These are phyloP conservation scores for Annulohypoxylon nitens DNA, from an alignment of 495 filamentous ascomycete genomes.

Conservation along the genomic window DNA sequence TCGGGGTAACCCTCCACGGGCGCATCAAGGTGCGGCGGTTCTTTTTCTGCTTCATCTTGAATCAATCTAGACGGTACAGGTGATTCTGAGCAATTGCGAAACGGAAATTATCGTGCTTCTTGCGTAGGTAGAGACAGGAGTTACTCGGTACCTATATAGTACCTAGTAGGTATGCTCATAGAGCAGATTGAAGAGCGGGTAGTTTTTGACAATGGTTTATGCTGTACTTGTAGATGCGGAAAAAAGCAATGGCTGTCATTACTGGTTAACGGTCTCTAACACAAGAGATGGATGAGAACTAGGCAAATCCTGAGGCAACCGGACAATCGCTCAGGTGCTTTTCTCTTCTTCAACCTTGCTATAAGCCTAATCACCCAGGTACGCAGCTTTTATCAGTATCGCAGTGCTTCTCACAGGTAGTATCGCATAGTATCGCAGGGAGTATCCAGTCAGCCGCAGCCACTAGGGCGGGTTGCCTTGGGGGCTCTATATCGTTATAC, in stretches of 20 bases:
- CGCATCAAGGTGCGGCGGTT: not conserved
- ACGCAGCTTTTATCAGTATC: slow-evolving; percentile 4
- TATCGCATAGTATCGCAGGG: not conserved
- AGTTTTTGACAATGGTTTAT: not conserved
- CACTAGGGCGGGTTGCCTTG: slow-evolving; percentile 4
- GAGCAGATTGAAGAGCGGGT: not conserved
- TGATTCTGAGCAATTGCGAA: not conserved
- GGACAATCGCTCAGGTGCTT: slow-evolving; percentile 10
- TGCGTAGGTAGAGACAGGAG: not conserved
- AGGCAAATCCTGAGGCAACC: slow-evolving; percentile 11
- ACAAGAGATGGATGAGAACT: not conserved
- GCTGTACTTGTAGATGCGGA: too few species aligned
- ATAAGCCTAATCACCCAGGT: slow-evolving; percentile 9
- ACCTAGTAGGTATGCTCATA: not conserved
- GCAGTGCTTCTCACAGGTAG: not conserved
- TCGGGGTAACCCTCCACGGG: not conserved
- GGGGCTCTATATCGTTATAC: not conserved
- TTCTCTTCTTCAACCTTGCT: slow-evolving; percentile 8
- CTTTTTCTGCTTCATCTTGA: not conserved
- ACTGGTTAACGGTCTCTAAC: not conserved
- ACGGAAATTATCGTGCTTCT: not conserved
- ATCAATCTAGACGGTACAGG: not conserved
- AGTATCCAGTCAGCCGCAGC: slow-evolving; percentile 3
- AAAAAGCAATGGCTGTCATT: too few species aligned
- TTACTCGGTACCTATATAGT: not conserved